These are phyloP conservation scores for Fusarium heterosporum DNA, from an alignment of 2,329 filamentous ascomycete species.

Conservation along the genomic window DNA sequence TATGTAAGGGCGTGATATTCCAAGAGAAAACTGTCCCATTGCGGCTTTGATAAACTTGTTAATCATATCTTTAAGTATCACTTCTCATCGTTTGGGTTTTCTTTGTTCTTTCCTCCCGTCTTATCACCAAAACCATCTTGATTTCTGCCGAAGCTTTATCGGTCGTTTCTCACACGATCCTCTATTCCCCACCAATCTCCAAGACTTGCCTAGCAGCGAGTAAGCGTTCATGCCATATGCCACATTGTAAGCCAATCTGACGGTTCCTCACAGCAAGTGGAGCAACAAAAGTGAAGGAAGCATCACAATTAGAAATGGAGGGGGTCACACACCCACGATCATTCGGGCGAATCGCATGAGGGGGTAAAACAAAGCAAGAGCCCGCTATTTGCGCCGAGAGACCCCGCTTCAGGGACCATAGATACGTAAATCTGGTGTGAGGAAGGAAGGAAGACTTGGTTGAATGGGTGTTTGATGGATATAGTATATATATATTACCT, in stretches of 20 bases:
- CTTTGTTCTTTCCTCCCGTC: background rate
- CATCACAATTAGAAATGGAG: slow-evolving; percentile 5
- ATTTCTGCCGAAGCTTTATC: slow-evolving; percentile 30
- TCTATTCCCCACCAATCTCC: slow-evolving; percentile 20
- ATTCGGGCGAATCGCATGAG: slow-evolving; percentile 36
- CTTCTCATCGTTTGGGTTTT: background rate
- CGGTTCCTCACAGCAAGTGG: slow-evolving; percentile 15
- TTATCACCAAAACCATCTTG: background rate
- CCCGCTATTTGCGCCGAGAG: slow-evolving; percentile 34
- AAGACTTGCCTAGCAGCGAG: slow-evolving; percentile 4
- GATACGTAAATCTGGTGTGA: slow-evolving; percentile 32
- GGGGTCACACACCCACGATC: slow-evolving; percentile 20
- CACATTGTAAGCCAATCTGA: slow-evolving; percentile 6
- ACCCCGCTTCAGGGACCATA: slow-evolving; percentile 33
- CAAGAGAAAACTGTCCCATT: background rate
- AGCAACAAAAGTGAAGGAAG: background rate
- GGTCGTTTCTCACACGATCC: slow-evolving; percentile 40
- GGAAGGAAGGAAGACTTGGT: slow-evolving; percentile 12
- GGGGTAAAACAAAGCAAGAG: slow-evolving; percentile 40
- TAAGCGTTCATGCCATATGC: background rate
- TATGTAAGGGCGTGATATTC: background rate
- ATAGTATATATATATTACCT: slow-evolving; percentile 8
- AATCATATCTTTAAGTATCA: too few relatives aligned
- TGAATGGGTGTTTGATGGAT: slow-evolving; percentile 16
- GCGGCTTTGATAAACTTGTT: too few relatives aligned